A percentile compares a stretch with the other conserved stretches of the same genome.
These are phyloP conservation scores for Emericellopsis cladophorae DNA, from an alignment of 2,329 filamentous ascomycete species.

Conservation along the genomic window DNA sequence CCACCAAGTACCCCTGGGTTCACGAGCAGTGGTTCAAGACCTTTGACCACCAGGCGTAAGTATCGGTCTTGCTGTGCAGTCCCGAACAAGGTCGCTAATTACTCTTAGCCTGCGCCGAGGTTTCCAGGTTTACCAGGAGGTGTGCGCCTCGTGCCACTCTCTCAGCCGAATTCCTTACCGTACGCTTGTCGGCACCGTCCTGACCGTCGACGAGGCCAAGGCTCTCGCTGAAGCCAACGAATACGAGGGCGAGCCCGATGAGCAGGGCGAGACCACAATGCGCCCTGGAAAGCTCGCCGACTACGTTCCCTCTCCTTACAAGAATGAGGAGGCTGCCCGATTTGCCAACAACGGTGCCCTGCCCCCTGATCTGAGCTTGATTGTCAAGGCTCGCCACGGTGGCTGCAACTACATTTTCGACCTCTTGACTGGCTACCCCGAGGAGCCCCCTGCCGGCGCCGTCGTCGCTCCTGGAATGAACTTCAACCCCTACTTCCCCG, in stretches of 20 bases:
- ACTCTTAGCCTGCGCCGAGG: constrained; percentile 75
- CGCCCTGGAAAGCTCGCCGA: constrained; percentile 97
- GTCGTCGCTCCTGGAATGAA: constrained; percentile 80
- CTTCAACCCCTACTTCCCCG: constrained; percentile 99
- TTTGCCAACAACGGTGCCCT: constrained; percentile 97
- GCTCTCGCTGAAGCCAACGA: constrained; percentile 94
- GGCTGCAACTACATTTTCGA: constrained; percentile 98
- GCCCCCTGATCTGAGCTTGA: constrained; percentile 93
- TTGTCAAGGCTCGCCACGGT: constrained; percentile 94
- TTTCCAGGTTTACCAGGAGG: constrained; percentile 98
- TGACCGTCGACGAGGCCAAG: constrained; percentile 98
- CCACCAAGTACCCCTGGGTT: constrained; percentile 90
- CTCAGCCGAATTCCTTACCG: constrained; percentile 91
- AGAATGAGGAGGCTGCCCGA: constrained; percentile 97
- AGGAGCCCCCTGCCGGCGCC: constrained; percentile 86
- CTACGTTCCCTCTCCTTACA: constrained; percentile 90
- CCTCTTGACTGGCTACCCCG: constrained; percentile 92
- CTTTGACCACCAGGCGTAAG: constrained; percentile 94
- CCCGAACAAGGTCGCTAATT: not conserved
- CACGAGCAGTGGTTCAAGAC: constrained; percentile 88
- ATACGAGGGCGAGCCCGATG: constrained; percentile 96
- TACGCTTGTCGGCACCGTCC: constrained; percentile 73
- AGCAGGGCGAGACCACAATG: constrained; percentile 96
- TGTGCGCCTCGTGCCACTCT: constrained; percentile 96
- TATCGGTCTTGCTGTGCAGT: constrained; percentile 7